phyloP scores from a whole-genome alignment of 805 yeast genomes.

The Novakomyces olei region DNA sequence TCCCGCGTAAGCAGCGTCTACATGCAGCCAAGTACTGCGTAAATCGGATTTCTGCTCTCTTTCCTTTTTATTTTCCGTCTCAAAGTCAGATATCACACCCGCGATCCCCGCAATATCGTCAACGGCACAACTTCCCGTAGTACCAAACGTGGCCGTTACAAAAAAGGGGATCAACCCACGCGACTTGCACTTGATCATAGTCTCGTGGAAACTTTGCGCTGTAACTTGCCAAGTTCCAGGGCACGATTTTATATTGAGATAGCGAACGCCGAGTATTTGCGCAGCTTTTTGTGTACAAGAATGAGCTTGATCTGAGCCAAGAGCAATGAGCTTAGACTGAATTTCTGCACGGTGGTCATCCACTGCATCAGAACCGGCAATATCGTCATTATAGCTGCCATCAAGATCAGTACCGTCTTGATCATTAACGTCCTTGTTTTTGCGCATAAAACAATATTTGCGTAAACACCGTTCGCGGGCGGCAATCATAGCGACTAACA shows the following conservation, averaged over 20 bases:
- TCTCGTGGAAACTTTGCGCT: slow-evolving; percentile 6
- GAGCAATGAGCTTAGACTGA: slow-evolving; percentile 10
- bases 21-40: slow-evolving; percentile 9
- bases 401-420: no score
- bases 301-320: slow-evolving; percentile 11
- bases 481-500: slow-evolving; percentile 11
- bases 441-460: background rate
- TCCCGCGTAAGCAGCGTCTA: slow-evolving; percentile 12
- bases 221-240: slow-evolving; percentile 8
- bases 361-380: no score
- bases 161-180: slow-evolving; percentile 10
- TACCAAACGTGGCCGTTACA: slow-evolving; percentile 11
- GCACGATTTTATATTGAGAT: slow-evolving; percentile 7
- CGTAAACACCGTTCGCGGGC: slow-evolving; percentile 11
- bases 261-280: slow-evolving; percentile 10
- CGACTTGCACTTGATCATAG: slow-evolving; percentile 6
- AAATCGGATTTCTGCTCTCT: slow-evolving; percentile 3
- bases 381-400: no score
- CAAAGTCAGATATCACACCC: no score
- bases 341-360: slow-evolving; percentile 9
- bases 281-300: slow-evolving; percentile 12
- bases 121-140: slow-evolving; percentile 12
- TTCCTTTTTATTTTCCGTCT: slow-evolving; percentile 4
- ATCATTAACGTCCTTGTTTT: no score
- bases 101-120: slow-evolving; percentile 9